Evolutionary conservation across 129 eudicot species (phyloP).

Genomic region (Sambucus nigra): DNA sequence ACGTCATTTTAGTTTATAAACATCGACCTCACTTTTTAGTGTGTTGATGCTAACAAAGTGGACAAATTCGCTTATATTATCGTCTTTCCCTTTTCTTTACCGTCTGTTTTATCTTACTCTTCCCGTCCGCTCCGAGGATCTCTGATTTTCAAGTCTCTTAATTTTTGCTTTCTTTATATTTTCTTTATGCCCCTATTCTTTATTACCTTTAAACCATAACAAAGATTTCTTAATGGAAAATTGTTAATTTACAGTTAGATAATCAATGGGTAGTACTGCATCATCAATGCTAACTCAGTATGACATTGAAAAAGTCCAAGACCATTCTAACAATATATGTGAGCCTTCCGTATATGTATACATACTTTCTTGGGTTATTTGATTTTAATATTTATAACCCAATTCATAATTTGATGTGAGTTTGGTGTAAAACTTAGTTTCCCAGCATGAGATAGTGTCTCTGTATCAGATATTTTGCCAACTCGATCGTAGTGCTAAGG

Average conservation of each 20-base stretch:
- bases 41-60: too few relatives aligned
- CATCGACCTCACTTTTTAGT: too few relatives aligned
- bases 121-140: too few relatives aligned
- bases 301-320: conserved; percentile 90
- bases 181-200: too few relatives aligned
- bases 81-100: too few relatives aligned
- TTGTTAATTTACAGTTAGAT: conserved; percentile 13
- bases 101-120: too few relatives aligned
- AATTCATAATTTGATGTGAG: conserved; percentile 2
- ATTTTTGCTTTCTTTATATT: too few relatives aligned
- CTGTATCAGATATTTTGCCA: conserved; percentile 85
- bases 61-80: too few relatives aligned
- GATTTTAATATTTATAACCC: not conserved
- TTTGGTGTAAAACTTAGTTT: conserved; percentile 47
- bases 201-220: too few relatives aligned
- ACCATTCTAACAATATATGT: conserved; percentile 72
- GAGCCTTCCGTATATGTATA: conserved; percentile 11
- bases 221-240: too few relatives aligned
- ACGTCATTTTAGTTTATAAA: too few relatives aligned
- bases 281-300: conserved; percentile 85
- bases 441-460: conserved; percentile 87
- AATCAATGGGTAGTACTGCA: conserved; percentile 76
- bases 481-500: conserved; percentile 77
- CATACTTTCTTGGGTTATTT: not conserved
- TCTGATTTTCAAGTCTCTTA: too few relatives aligned